phyloP scores from a whole-genome alignment of 495 filamentous ascomycete species.

The Aspergillus asperescens region DNA sequence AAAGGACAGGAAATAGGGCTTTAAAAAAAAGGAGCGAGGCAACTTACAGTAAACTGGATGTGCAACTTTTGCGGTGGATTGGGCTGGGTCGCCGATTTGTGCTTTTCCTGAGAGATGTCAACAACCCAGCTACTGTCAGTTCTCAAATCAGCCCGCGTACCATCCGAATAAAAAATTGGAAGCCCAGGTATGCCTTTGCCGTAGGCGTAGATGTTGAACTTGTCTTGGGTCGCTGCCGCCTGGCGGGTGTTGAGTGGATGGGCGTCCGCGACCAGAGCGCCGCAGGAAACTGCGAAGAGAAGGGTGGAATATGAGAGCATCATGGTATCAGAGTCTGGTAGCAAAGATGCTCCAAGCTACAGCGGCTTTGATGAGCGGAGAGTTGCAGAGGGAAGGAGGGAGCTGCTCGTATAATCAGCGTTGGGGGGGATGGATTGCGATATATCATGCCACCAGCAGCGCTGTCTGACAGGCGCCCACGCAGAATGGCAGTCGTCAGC shows the following conservation, averaged over 20 bases:
- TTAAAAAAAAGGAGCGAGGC: neutral
- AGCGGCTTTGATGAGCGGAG: too few species aligned
- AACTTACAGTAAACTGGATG: conserved; percentile 8
- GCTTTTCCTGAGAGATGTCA: conserved; percentile 6
- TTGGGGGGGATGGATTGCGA: too few species aligned
- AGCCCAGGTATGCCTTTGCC: neutral
- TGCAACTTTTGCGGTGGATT: neutral
- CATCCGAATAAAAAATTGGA: neutral
- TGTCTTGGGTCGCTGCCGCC: neutral
- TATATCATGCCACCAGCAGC: too few species aligned
- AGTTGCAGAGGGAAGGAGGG: too few species aligned
- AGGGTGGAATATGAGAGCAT: neutral
- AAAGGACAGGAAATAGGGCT: neutral
- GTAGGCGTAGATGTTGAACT: conserved; percentile 9
- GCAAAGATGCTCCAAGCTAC: too few species aligned
- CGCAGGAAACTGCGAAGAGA: neutral
- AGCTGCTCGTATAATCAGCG: too few species aligned
- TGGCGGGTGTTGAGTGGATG: neutral
- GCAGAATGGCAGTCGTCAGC: too few species aligned
- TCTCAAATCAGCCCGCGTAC: too few species aligned
- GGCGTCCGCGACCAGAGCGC: neutral
- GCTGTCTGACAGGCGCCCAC: too few species aligned
- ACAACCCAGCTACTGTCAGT: too few species aligned
- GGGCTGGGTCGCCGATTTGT: neutral
- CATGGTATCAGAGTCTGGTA: too few species aligned